These are phyloP conservation scores for Fraxinus cuspidata DNA, from an alignment of 257 asterid genomes.

Conservation along the genomic window DNA sequence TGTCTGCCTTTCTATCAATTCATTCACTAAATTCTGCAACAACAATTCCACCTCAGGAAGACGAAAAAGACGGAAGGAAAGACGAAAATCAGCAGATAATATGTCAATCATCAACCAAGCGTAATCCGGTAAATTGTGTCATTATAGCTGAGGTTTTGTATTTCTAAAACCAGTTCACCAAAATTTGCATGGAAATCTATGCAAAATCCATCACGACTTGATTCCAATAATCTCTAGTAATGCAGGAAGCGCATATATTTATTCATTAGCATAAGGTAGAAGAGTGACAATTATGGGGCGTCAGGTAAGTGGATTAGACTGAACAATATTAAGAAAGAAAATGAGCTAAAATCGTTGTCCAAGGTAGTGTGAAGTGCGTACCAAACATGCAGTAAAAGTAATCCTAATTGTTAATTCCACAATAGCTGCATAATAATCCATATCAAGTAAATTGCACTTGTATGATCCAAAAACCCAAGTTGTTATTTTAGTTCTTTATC, in stretches of 20 bases:
- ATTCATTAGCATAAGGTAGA: background rate
- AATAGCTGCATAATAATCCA: too few relatives aligned
- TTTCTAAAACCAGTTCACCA: background rate
- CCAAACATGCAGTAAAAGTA: background rate
- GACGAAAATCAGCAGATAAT: background rate
- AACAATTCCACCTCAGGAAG: slow-evolving; percentile 10
- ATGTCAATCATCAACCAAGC: slow-evolving; percentile 4
- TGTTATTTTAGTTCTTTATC: background rate
- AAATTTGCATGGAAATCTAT: background rate
- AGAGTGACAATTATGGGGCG: background rate
- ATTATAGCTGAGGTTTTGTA: background rate
- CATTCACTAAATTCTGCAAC: slow-evolving; percentile 70
- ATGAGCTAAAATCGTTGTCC: background rate
- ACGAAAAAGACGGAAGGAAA: background rate
- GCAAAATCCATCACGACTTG: background rate
- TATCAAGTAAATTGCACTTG: too few relatives aligned
- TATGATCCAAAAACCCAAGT: too few relatives aligned
- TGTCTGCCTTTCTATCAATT: slow-evolving; percentile 71
- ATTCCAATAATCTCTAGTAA: background rate
- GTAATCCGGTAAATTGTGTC: background rate
- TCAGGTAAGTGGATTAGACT: background rate
- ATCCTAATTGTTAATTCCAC: too few relatives aligned
- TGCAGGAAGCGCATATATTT: background rate
- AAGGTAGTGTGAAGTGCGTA: background rate
- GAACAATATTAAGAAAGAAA: background rate